These are phyloP conservation scores for Skeletonema potamos DNA, from an alignment of 108 stramenopile species.

Conservation along the genomic window DNA sequence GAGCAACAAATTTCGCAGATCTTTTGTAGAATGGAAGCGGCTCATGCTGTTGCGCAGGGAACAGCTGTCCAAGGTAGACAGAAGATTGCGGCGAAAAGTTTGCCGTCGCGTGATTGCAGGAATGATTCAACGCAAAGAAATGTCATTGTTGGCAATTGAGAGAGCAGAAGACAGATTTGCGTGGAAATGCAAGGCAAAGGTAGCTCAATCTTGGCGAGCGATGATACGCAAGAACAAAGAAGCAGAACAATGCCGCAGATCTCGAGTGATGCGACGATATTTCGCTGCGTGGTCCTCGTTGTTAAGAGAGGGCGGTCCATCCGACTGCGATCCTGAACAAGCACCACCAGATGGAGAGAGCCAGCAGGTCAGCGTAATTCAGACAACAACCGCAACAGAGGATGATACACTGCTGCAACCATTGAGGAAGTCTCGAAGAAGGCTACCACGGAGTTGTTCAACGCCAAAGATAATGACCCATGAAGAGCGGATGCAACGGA, in stretches of 20 bases:
- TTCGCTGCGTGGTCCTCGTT: not conserved
- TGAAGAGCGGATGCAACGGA: conserved; percentile 19
- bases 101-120: not conserved
- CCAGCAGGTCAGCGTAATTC: conserved; percentile 5
- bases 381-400: not conserved
- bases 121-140: not conserved
- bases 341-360: not conserved
- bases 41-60: not conserved
- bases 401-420: not conserved
- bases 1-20: conserved; percentile 13
- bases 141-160: not conserved
- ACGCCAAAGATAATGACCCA: conserved; percentile 18
- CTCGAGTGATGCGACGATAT: not conserved
- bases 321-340: not conserved
- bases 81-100: not conserved
- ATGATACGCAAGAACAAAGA: not conserved
- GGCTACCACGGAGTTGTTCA: not conserved
- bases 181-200: not conserved
- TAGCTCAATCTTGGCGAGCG: not conserved
- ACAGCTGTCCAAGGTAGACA: not conserved
- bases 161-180: not conserved
- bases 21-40: conserved; percentile 21
- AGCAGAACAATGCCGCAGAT: not conserved
- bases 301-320: not conserved
- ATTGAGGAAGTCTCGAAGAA: not conserved